These are phyloP conservation scores for Rhizomucor miehei DNA, from an alignment of 371 early-diverging fungal genomes.

Conservation along the genomic window DNA sequence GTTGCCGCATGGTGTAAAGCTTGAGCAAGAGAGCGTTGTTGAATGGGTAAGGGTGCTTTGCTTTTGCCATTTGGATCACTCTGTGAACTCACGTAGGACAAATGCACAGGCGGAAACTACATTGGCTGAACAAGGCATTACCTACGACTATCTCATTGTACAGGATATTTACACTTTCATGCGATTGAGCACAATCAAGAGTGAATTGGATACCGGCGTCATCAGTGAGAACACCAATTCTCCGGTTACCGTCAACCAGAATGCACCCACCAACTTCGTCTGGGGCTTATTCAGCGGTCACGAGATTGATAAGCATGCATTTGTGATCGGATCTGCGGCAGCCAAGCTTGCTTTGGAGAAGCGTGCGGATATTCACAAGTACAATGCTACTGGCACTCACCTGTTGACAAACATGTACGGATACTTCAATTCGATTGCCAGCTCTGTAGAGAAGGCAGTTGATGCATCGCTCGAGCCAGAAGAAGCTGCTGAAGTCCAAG, in stretches of 20 bases:
- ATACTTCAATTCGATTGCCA: conserved; percentile 22
- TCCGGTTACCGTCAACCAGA: conserved; percentile 19
- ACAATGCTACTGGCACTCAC: conserved; percentile 15
- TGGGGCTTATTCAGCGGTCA: conserved; percentile 28
- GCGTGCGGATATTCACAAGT: conserved; percentile 3
- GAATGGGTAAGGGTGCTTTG: conserved; percentile 26
- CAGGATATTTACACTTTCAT: conserved; percentile 39
- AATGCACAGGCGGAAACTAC: conserved; percentile 19
- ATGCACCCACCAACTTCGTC: conserved; percentile 25
- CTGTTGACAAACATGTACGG: conserved; percentile 27
- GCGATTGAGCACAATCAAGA: conserved; percentile 21
- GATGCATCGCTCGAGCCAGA: conserved; percentile 20
- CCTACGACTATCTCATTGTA: conserved; percentile 34
- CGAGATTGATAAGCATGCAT: conserved; percentile 14
- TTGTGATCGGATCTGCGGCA: conserved; percentile 27
- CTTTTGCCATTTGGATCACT: neutral
- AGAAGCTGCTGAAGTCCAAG: conserved; percentile 27
- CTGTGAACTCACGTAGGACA: conserved; percentile 2
- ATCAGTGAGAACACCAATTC: conserved; percentile 28
- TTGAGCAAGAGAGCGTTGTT: conserved; percentile 30
- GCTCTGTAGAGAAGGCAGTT: conserved; percentile 17
- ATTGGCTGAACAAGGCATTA: conserved; percentile 17
- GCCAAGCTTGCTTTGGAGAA: conserved; percentile 18
- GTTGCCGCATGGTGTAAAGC: conserved; percentile 9
- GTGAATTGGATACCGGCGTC: conserved; percentile 23